Base-by-base conservation (phyloP, 306 rosid species). In the Datisca glomerata region DNA sequence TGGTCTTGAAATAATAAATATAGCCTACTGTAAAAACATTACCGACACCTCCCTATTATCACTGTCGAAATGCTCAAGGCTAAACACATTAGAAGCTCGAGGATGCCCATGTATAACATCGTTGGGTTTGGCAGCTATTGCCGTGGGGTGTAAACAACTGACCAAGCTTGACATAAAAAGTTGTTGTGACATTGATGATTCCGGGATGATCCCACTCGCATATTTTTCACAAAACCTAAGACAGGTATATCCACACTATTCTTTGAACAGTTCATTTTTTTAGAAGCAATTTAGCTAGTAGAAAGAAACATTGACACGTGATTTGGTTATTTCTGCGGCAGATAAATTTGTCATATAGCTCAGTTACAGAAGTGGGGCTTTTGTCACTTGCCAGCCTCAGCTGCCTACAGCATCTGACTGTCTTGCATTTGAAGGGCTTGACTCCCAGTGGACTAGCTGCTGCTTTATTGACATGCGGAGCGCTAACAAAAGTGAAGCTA, bases 321-420 rank as follows among this genome's bases (percentile, higher is more conserved):
- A 34, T 9, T 16, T 29, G 11, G 12, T 21, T 19, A 6, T 51
- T 49, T 51, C 35, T 41, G n/a, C 50, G 47, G 77, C 93, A 89
- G 98, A 89, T 89, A 65, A 89, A 84, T 53, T 49, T 89, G 65
- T 89, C 98, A 2, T 89, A 77, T 65, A 80, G 69, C 63, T 69
- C 80, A 7, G 86, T 80, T 51, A 72, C 93, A 15, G 98, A 84
- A 49, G 67, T 72, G 36, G 98, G 98, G 64, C 77, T 89, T 18
- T 46, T 80, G 32, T 80, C 91, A 29, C 91, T 89, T 17, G 91
- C 95, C 56, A 71, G 75, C 60, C 76, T 84, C 64, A 61, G 91
- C 62, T 77, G 91, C 72, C 84, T 89, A 45, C 98, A 89, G 64
- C 65, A 64, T 56, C 68, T 89, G 33, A 70, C 86, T 4, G 23